Conservation (phyloP, 1,284 basidiomycete genomes). For the Moniliella sp. region DNA sequence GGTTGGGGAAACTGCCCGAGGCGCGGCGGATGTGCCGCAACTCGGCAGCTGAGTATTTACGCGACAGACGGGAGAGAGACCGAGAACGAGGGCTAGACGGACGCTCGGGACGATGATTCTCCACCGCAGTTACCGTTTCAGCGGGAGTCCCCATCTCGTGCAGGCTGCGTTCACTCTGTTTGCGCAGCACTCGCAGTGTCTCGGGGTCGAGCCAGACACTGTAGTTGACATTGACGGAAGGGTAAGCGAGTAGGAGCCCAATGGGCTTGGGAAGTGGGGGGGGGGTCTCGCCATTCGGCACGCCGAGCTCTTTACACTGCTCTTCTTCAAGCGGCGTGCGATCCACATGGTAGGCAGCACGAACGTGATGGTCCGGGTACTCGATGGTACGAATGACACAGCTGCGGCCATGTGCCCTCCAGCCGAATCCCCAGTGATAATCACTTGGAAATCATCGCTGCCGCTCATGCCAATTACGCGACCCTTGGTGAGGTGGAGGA, state of each 20-base stretch:
- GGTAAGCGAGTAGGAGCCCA: slow-evolving; percentile 55
- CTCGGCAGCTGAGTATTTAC: no score
- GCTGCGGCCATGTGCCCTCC: slow-evolving; percentile 19
- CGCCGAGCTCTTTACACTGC: not conserved
- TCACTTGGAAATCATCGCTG: slow-evolving; percentile 8
- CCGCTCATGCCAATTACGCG: slow-evolving; percentile 52
- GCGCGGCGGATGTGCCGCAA: no score
- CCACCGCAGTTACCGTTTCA: no score
- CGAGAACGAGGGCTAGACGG: no score
- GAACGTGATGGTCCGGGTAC: slow-evolving; percentile 20
- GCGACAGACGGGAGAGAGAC: no score
- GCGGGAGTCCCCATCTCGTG: slow-evolving; percentile 3
- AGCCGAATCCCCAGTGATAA: slow-evolving; percentile 21
- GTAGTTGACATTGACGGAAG: slow-evolving; percentile 75
- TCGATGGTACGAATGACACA: slow-evolving; percentile 17
- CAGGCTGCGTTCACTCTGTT: slow-evolving; percentile 24
- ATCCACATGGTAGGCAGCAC: slow-evolving; percentile 10
- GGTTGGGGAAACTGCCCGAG: no score
- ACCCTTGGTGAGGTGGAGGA: slow-evolving; percentile 60
- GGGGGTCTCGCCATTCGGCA: slow-evolving; percentile 1
- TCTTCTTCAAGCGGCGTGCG: not conserved
- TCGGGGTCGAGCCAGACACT: slow-evolving; percentile 71
- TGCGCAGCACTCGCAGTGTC: slow-evolving; percentile 60
- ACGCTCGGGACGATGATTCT: no score
- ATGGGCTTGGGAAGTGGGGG: slow-evolving; percentile 43